Evolutionary conservation across 768 basidiomycete species (phyloP).

Genomic region (Hydnum rufescens): DNA sequence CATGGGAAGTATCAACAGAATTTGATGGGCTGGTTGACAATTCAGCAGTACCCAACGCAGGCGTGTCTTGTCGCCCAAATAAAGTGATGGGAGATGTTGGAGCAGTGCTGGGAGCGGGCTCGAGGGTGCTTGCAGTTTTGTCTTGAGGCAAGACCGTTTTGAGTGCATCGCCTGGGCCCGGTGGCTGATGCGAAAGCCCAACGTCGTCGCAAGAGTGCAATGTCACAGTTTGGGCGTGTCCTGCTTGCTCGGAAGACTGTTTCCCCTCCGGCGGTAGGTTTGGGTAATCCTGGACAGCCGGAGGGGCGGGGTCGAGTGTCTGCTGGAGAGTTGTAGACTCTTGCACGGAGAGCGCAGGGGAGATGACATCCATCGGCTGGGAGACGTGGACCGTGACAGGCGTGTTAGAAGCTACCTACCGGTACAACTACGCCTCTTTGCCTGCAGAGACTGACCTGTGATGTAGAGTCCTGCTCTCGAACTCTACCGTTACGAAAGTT

Average conservation of each 20-base stretch:
- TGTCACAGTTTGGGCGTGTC: no score
- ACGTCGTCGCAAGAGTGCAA: no score
- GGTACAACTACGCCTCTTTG: no score
- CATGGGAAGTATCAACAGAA: not conserved
- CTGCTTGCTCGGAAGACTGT: not conserved
- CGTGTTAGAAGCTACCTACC: no score
- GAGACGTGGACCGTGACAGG: no score
- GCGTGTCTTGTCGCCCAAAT: no score
- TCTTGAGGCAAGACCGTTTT: no score
- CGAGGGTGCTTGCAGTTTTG: no score
- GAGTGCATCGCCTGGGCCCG: no score
- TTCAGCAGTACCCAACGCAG: not conserved
- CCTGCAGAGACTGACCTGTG: not conserved
- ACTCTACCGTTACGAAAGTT: no score
- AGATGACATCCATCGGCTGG: not conserved
- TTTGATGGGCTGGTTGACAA: not conserved
- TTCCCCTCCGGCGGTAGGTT: not conserved
- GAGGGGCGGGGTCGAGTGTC: not conserved
- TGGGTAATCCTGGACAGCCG: not conserved
- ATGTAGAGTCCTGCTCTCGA: not conserved
- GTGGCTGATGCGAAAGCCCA: no score
- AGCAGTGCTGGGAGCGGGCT: no score
- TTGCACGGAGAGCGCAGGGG: not conserved
- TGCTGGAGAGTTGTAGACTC: not conserved
- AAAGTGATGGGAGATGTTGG: not conserved